Evolutionary conservation across 2,329 filamentous ascomycete genomes (phyloP), one percentile per base, ranked within the genome.

Genomic region (Bimuria novae-zelandiae): DNA sequence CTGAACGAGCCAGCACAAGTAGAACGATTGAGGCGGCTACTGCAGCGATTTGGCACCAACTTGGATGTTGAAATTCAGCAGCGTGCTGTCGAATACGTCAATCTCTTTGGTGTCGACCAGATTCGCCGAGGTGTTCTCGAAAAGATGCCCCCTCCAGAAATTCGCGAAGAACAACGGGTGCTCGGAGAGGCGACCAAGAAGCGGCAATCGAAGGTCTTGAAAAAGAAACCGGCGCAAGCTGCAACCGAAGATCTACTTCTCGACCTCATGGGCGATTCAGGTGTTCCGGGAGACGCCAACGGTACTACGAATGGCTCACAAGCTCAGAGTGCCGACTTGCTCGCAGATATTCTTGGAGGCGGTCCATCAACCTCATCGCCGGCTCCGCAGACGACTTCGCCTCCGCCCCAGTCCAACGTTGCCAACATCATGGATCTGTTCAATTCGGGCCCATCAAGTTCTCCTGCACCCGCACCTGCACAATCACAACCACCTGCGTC

Each of bases 141-240:
- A 76, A 95, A 94, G 74, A 99, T 99, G 95, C 94, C 94, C 7
- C 85, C 94, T 1, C 94, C 94, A 7, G 93, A 97, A 73, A 97
- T 99, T 68, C 91, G 93, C 61, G 94, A 99, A 72, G 91, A 96
- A 72, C 93, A 94, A 49, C 84, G 93, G 55, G 92, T 97, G 3
- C 80, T 99, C 16, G 92, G 92, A 37, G 89, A 93, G 66, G 87
- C 91, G 1, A 80, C 85, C 33, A 71, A 75, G 54, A 78, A 78
- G 63, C 72, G 77, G 42, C 75, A 75, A 49, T 76, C 84, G 43
- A 82, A 85, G 54, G 71, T 82, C n/a, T 70, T 81, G 45, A 90
- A 89, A 70, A 85, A 91, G 53, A 86, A 91, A 53, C 82, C 86
- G 23, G 82, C 87, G 57, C 94, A 96, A 76, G 89, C 90, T 35